Evolutionary conservation across 2,329 filamentous ascomycete genomes (phyloP), one percentile per base, ranked within the genome.

Genomic region (Trichothecium roseum): DNA sequence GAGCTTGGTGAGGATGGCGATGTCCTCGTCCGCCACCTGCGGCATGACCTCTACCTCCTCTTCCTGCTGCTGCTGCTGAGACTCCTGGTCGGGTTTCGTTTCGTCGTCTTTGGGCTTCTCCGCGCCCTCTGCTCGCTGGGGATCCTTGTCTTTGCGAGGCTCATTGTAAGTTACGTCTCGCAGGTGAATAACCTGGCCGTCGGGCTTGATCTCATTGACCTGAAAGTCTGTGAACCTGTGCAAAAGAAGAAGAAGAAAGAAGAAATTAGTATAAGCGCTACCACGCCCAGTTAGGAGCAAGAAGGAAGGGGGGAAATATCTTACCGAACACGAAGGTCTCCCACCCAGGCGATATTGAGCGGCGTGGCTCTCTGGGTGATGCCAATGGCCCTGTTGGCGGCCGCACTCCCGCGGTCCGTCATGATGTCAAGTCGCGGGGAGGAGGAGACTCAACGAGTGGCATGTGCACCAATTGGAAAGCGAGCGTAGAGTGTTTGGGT

Each of bases 161-260:
- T 31, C 18, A 8, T 14, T 18, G 20, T 30, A 41, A 28, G 40
- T 34, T 36, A 35, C 14, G 26, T 31, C 15, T 16, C 58, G 66
- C 33, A 95, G 64, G 55, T 89, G 85, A 35, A 91, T 56, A 12
- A 94, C 84, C 36, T 77, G 60, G 13, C 87, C 87, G 50, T 81
- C 74, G 20, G 79, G 77, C 15, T 73, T 64, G 42, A 95, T 89
- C 57, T 95, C 88, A 51, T 94, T 88, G 47, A 95, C 88, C 46
- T 91, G 67, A 49, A 95, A 95, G 55, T 95, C 88, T 4, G 87
- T 89, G 57, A 88, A 95, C 45, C 85, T 76, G 34, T n/a, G n/a
- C n/a, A n/a, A n/a, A n/a, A n/a, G n/a, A n/a, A n/a, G n/a, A n/a
- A n/a, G n/a, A n/a, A n/a, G n/a, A n/a, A 22, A 38, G 18, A 13